Percentiles rank a stretch among this genome's conserved stretches.
Evolutionary conservation across 164 flowering plant genomes (phyloP).

Genomic region (Hamamelis virginiana): DNA sequence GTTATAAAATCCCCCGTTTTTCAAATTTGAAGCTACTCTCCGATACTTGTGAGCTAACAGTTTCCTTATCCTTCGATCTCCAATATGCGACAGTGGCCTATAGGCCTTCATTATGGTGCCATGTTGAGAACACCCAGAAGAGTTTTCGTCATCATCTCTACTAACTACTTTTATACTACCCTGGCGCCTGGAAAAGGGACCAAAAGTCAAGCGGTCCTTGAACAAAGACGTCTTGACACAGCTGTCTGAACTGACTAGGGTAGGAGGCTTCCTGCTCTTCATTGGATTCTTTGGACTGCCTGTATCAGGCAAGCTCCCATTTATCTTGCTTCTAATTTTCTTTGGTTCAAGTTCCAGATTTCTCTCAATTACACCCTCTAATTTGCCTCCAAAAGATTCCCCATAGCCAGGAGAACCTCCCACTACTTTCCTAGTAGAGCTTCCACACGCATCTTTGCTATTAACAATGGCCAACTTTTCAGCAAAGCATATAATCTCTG

Average conservation of each 20-base stretch:
- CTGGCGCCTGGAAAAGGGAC: not conserved
- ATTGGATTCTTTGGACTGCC: not conserved
- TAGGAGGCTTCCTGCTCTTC: not conserved
- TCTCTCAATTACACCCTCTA: not conserved
- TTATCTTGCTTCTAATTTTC: not conserved
- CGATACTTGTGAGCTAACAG: slow-evolving; percentile 56
- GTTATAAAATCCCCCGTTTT: slow-evolving; percentile 39
- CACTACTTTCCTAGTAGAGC: not conserved
- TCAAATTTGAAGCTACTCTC: slow-evolving; percentile 48
- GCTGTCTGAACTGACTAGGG: not conserved
- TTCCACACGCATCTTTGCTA: not conserved
- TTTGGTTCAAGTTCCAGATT: not conserved
- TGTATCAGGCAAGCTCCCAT: not conserved
- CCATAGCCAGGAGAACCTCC: not conserved
- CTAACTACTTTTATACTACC: not conserved
- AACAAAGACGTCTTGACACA: slow-evolving; percentile 1
- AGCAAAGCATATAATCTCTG: not conserved
- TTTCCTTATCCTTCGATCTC: slow-evolving; percentile 61
- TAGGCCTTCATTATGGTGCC: slow-evolving; percentile 39
- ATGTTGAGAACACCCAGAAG: slow-evolving; percentile 63
- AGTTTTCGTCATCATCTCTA: slow-evolving; percentile 73
- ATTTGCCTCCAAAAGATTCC: not conserved
- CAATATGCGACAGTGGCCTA: slow-evolving; percentile 42
- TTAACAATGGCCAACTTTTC: not conserved
- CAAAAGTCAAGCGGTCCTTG: not conserved